A percentile compares a stretch with the other conserved stretches of the same genome.
phyloP scores from a whole-genome alignment of 495 filamentous ascomycete species.

The Thozetella sp. region DNA sequence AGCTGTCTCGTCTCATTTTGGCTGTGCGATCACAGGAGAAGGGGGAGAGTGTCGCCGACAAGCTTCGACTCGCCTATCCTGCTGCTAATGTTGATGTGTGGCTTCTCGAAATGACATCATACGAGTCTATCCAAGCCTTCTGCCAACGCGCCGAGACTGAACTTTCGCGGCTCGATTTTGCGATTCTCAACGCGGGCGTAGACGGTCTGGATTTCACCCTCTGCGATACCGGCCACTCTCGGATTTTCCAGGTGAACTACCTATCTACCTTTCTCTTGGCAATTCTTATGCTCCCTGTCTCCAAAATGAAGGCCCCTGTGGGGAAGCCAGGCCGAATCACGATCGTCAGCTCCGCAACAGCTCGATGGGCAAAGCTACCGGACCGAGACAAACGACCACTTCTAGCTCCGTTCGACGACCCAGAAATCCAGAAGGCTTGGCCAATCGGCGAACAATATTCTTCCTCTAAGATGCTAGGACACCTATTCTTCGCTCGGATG shows the following conservation, averaged over 20 bases:
- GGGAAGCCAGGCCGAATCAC: constrained; percentile 35
- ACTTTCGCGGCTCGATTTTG: constrained; percentile 45
- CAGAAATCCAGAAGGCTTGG: constrained; percentile 23
- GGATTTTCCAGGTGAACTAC: constrained; percentile 45
- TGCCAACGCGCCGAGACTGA: constrained; percentile 29
- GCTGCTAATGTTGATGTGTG: constrained; percentile 51
- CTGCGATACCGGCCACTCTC: constrained; percentile 47
- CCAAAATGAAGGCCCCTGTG: constrained; percentile 33
- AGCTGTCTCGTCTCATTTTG: constrained; percentile 51
- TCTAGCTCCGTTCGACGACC: constrained; percentile 43
- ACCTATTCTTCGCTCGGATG: constrained; percentile 44
- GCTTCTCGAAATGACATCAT: constrained; percentile 51
- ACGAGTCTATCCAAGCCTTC: constrained; percentile 48
- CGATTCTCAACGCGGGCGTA: constrained; percentile 56
- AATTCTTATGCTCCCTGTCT: constrained; percentile 49
- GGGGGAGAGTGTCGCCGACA: constrained; percentile 43
- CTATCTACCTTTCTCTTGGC: constrained; percentile 49
- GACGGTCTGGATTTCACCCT: constrained; percentile 25
- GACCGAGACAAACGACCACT: constrained; percentile 33
- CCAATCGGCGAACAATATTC: constrained; percentile 34
- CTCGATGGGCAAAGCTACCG: constrained; percentile 32
- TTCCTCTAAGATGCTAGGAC: constrained; percentile 40
- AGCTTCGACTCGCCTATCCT: constrained; percentile 31
- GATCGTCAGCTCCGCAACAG: constrained; percentile 37
- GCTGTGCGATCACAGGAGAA: constrained; percentile 51